Conservation (phyloP, 306 rosid genomes). For the Trifolium repens region DNA sequence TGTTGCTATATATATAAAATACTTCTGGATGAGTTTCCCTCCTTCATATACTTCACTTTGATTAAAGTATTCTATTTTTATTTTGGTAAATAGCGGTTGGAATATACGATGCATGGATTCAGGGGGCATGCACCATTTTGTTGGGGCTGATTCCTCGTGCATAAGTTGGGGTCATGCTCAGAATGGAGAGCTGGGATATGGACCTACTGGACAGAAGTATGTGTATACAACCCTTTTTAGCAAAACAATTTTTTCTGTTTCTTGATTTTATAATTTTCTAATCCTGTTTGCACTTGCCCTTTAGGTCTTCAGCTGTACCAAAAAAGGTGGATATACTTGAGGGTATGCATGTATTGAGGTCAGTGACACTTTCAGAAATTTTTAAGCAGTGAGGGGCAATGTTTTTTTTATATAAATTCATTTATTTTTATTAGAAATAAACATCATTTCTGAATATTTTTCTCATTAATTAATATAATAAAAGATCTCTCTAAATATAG, state of each 20-base stretch:
- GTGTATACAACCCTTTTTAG: constrained; percentile 32
- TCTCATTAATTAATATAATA: neutral
- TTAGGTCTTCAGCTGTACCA: constrained; percentile 92
- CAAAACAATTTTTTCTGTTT: neutral
- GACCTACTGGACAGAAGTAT: constrained; percentile 94
- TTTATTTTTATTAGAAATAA: neutral
- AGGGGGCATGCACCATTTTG: constrained; percentile 94
- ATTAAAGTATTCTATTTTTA: constrained; percentile 29
- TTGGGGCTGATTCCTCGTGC: constrained; percentile 97
- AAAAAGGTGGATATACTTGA: constrained; percentile 95
- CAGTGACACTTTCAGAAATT: neutral
- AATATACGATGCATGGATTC: constrained; percentile 98
- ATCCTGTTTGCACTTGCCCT: constrained; percentile 22
- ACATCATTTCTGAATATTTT: neutral
- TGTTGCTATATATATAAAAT: constrained; percentile 3
- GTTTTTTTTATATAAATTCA: no score
- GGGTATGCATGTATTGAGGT: constrained; percentile 89
- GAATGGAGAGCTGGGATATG: constrained; percentile 97
- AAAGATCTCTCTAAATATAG: neutral
- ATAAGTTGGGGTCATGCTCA: constrained; percentile 99
- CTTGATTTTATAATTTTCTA: constrained; percentile 22
- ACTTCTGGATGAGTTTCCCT: neutral
- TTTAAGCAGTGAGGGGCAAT: neutral
- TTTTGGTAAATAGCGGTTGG: constrained; percentile 75
- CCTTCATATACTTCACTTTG: neutral